phyloP scores from a whole-genome alignment of 805 yeast genomes.

The Suhomyces sp. region DNA sequence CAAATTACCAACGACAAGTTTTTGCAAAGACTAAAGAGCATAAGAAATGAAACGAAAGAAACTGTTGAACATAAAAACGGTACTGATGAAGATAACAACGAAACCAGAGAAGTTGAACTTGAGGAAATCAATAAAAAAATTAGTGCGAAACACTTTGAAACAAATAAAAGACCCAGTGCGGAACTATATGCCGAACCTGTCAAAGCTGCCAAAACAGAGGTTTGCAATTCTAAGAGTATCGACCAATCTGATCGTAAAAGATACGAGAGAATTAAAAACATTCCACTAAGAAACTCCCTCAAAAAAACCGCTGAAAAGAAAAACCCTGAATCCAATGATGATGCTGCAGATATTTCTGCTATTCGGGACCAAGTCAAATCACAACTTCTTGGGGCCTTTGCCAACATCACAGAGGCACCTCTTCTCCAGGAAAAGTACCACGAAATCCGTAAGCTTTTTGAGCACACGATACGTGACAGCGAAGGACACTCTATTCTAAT shows the following conservation, averaged over 20 bases:
- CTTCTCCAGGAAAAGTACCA: conserved; percentile 31
- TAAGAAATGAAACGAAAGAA: not conserved
- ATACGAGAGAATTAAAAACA: not conserved
- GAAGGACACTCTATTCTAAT: conserved; percentile 82
- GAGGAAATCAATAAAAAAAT: no score
- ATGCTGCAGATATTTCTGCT: conserved; percentile 14
- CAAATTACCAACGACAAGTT: conserved; percentile 17
- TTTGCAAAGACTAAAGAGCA: conserved; percentile 15
- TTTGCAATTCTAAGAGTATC: no score
- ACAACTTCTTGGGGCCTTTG: conserved; percentile 20
- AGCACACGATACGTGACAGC: conserved; percentile 59
- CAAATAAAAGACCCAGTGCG: not conserved
- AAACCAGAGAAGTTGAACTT: no score
- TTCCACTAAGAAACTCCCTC: not conserved
- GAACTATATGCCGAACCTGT: not conserved
- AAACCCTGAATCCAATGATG: not conserved
- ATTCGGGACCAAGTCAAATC: conserved; percentile 16
- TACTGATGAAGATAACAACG: not conserved
- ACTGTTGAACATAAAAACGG: not conserved
- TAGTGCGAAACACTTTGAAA: no score
- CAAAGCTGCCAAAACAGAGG: not conserved
- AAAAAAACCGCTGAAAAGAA: not conserved
- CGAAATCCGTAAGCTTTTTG: conserved; percentile 57
- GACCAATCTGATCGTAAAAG: not conserved
- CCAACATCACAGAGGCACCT: conserved; percentile 14